A percentile compares a stretch with the other conserved stretches of the same genome.
These are phyloP conservation scores for Wickerhamia fluorescens DNA, from an alignment of 805 yeast species.

Conservation along the genomic window DNA sequence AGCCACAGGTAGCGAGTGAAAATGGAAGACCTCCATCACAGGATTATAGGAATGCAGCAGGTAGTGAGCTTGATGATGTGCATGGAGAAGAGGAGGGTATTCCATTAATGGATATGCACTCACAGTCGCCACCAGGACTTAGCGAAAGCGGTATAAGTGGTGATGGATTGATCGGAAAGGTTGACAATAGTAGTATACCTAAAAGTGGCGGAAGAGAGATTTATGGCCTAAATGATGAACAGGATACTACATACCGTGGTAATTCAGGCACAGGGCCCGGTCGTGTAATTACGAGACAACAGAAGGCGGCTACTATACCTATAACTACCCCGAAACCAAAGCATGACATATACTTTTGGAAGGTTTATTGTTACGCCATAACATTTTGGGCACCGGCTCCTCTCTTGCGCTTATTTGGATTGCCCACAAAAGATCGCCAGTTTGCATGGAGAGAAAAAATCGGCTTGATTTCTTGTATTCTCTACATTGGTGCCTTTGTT, in stretches of 20 bases:
- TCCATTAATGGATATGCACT: constrained; percentile 35
- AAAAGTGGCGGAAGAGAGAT: constrained; percentile 40
- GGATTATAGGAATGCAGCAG: constrained; percentile 2
- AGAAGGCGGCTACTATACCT: constrained; percentile 6
- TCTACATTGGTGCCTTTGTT: constrained; percentile 66
- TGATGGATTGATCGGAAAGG: too few species aligned
- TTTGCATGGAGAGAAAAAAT: constrained; percentile 97
- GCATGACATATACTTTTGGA: constrained; percentile 55
- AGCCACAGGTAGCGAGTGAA: constrained; percentile 38
- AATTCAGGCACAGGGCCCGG: constrained; percentile 14
- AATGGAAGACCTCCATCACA: constrained; percentile 4
- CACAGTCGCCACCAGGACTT: constrained; percentile 10
- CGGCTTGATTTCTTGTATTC: constrained; percentile 70
- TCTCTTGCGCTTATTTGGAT: constrained; percentile 62
- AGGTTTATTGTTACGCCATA: constrained; percentile 65
- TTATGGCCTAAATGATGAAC: constrained; percentile 58
- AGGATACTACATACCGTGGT: constrained; percentile 14
- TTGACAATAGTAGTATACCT: neutral
- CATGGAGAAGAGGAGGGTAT: constrained; percentile 40
- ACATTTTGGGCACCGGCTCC: constrained; percentile 94
- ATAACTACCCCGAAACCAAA: constrained; percentile 9
- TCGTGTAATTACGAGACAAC: constrained; percentile 15
- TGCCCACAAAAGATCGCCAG: constrained; percentile 74
- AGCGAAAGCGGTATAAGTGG: too few species aligned
- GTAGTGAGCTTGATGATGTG: constrained; percentile 9